Base-by-base conservation (phyloP, 2,329 filamentous ascomycete species). In the Raffaelea arxii region DNA sequence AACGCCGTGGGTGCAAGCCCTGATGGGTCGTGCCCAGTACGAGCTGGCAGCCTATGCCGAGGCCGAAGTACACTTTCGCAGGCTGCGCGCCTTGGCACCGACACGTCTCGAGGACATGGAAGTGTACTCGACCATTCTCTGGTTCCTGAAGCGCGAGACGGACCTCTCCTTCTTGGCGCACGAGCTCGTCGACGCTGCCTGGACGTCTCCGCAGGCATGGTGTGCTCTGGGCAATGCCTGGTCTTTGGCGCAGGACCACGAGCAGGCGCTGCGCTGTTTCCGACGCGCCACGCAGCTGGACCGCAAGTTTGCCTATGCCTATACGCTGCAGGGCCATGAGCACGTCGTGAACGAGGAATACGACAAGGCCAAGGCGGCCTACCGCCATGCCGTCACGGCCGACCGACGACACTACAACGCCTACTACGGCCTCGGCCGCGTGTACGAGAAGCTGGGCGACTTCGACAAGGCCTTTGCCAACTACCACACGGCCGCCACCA, bases 101-200 rank as follows among this genome's bases (percentile, higher is more conserved):
- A 86, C 86, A 1, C 80, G 87, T 4, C 73, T 94, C 39, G 85
- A 94, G 59, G 90, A 96, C 59, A 96, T 97, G 90, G 92, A 98
- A 61, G 82, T 97, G 30, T 98, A 95, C 65, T 97, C 91, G 14
- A 98, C 92, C 1, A 84, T 94, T n/a, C 74, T 98, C n/a, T 98
- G 94, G 92, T 90, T 96, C 63, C 69, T 96, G 51, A 95, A 94
- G 64, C 83, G 86, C 52, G 91, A 96, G 59, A 86, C 89, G 0
- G 87, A 96, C 51, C 73, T 98, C 21, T 90, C 91, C 1, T 94
- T 92, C 64, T 73, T 98, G 24, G 88, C 91, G 0, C 91, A 97
- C 58, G 87, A 94, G 57, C 73, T 97, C 36, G 77, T 94, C 44
- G 91, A 96, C 53, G 72, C 85, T 16, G 86, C 89, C 49, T 92